Conservation (phyloP, 2,329 filamentous ascomycete genomes). For the Trichoderma brevicompactum region DNA sequence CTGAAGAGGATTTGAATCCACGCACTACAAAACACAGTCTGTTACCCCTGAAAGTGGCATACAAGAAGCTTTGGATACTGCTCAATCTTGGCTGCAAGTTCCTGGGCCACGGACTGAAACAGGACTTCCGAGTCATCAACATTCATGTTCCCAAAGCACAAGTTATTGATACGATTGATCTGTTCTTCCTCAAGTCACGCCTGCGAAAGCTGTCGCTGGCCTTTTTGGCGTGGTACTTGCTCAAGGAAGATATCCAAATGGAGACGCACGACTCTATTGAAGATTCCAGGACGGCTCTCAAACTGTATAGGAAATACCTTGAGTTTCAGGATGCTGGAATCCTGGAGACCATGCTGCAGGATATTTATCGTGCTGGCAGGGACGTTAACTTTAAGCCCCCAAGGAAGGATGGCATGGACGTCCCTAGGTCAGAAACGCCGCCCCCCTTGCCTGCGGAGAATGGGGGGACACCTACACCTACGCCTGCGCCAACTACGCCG, state of each 20-base stretch:
- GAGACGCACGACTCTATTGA: slow-evolving; percentile 95
- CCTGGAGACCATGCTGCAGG: slow-evolving; percentile 79
- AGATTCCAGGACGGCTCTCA: slow-evolving; percentile 87
- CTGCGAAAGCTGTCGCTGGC: slow-evolving; percentile 87
- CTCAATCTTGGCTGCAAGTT: slow-evolving; percentile 94
- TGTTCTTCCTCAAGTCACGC: slow-evolving; percentile 82
- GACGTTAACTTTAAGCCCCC: slow-evolving; percentile 58
- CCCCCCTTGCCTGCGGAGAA: slow-evolving; percentile 52
- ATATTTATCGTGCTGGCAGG: slow-evolving; percentile 69
- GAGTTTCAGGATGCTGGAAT: slow-evolving; percentile 88
- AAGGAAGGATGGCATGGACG: slow-evolving; percentile 50
- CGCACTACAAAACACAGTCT: slow-evolving; percentile 79
- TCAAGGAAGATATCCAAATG: slow-evolving; percentile 92
- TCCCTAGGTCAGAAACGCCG: slow-evolving; percentile 58
- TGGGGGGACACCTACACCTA: slow-evolving; percentile 32
- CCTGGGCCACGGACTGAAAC: slow-evolving; percentile 88
- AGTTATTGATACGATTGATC: slow-evolving; percentile 90
- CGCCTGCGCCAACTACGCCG: slow-evolving; percentile 52
- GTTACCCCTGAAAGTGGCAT: slow-evolving; percentile 85
- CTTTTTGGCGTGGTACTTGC: slow-evolving; percentile 87
- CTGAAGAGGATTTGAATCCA: slow-evolving; percentile 80
- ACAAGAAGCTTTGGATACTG: slow-evolving; percentile 97
- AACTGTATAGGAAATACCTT: slow-evolving; percentile 85
- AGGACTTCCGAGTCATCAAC: slow-evolving; percentile 97
- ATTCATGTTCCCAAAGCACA: slow-evolving; percentile 91